Conservation (phyloP, 23 red algal species). For the Agarophyton chilense region DNA sequence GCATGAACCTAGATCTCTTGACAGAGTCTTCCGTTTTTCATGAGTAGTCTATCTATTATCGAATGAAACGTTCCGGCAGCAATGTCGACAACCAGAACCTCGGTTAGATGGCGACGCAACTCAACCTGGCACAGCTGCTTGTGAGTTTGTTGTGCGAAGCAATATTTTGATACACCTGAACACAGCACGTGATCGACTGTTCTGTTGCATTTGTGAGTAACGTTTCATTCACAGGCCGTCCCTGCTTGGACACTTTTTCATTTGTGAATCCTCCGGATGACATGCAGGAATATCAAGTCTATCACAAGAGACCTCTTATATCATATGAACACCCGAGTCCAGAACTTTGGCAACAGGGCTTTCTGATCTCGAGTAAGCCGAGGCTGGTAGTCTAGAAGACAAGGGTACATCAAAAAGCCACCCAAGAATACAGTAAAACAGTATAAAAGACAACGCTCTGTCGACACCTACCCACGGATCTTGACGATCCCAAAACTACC, state of each 20-base stretch:
- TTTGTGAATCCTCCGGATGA: not conserved
- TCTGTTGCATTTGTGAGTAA: conserved; percentile 7
- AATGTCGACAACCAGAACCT: not conserved
- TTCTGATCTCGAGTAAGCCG: not conserved
- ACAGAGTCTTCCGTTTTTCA: not conserved
- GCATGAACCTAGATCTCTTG: too few relatives aligned
- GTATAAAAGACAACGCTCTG: not conserved
- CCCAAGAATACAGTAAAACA: not conserved
- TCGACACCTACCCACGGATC: too few relatives aligned
- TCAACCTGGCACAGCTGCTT: not conserved
- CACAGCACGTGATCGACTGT: too few relatives aligned
- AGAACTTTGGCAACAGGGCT: conserved; percentile 5
- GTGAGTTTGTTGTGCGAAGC: not conserved
- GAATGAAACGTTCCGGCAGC: conserved; percentile 6
- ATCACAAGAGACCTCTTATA: not conserved
- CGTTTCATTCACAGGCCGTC: not conserved
- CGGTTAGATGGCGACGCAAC: not conserved
- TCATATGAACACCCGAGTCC: not conserved
- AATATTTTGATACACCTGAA: not conserved
- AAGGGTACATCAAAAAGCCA: too few relatives aligned
- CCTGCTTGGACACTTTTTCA: not conserved
- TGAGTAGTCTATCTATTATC: not conserved
- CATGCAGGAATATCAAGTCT: not conserved
- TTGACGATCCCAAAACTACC: not conserved
- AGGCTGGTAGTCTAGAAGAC: not conserved